Percentiles rank a stretch among this genome's conserved stretches.
These are phyloP conservation scores for Pseudocercospora macadamiae DNA, from an alignment of 2,329 filamentous ascomycete genomes.

Conservation along the genomic window DNA sequence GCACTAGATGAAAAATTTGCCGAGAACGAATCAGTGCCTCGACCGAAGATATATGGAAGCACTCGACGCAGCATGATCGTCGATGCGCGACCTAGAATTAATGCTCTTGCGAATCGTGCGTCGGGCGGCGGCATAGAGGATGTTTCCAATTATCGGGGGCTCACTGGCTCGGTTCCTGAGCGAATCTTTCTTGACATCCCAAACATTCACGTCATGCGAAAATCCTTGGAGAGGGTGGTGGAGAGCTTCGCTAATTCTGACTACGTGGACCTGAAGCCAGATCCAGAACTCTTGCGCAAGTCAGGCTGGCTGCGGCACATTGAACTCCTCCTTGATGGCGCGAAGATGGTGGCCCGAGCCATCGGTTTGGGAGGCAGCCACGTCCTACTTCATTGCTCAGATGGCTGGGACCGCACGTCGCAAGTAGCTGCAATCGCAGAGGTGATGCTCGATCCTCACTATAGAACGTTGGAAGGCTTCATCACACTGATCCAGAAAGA, in stretches of 20 bases:
- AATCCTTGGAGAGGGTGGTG: conserved; percentile 82
- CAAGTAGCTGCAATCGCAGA: conserved; percentile 91
- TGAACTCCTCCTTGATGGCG: conserved; percentile 78
- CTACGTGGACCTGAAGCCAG: conserved; percentile 78
- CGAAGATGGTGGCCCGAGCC: conserved; percentile 79
- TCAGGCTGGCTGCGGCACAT: conserved; percentile 95
- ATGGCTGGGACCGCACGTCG: conserved; percentile 97
- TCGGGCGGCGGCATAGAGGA: conserved; percentile 94
- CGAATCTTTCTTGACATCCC: conserved; percentile 95
- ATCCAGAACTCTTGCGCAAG: conserved; percentile 75
- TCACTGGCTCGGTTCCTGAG: conserved; percentile 53
- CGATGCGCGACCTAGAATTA: conserved; percentile 90
- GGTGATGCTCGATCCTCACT: conserved; percentile 93
- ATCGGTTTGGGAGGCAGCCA: conserved; percentile 92
- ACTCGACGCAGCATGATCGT: conserved; percentile 95
- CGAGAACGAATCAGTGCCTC: conserved; percentile 16
- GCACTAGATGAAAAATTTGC: conserved; percentile 21
- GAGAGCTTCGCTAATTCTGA: conserved; percentile 93
- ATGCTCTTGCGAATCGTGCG: conserved; percentile 92
- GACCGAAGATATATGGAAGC: conserved; percentile 71
- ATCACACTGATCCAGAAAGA: conserved; percentile 95
- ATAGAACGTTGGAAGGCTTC: conserved; percentile 90
- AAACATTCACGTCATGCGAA: conserved; percentile 98
- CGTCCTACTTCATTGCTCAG: conserved; percentile 94
- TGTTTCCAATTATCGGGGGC: conserved; percentile 95